phyloP scores from a whole-genome alignment of 768 basidiomycete species.

The Tricholoma terreum region DNA sequence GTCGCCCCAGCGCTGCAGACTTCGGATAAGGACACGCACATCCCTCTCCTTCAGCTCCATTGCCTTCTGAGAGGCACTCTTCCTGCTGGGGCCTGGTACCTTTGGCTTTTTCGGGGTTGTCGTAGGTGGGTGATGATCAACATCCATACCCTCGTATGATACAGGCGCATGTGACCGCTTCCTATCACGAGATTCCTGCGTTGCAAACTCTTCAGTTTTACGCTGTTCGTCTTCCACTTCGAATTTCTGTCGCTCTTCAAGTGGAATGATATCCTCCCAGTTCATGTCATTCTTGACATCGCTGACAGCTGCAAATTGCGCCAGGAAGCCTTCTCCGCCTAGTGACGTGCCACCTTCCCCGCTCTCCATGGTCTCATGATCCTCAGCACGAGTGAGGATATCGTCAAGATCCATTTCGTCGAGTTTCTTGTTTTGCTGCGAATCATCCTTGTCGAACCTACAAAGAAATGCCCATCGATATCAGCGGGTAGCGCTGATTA shows the following conservation, averaged over 20 bases:
- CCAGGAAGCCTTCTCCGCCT: constrained; percentile 96
- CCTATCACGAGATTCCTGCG: constrained; percentile 67
- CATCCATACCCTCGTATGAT: constrained; percentile 93
- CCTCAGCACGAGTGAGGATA: constrained; percentile 94
- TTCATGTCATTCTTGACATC: constrained; percentile 98
- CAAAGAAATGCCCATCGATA: background rate
- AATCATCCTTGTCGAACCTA: constrained; percentile 97
- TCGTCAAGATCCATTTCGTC: constrained; percentile 99
- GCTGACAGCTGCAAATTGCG: constrained; percentile 92
- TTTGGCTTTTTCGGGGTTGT: constrained; percentile 74
- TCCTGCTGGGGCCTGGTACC: constrained; percentile 68
- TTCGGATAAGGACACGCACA: constrained; percentile 90
- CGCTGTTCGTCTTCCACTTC: constrained; percentile 79
- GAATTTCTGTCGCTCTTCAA: constrained; percentile 82
- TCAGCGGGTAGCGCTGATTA: background rate
- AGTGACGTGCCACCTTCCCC: constrained; percentile 88
- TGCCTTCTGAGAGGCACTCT: constrained; percentile 90
- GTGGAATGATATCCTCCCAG: constrained; percentile 99
- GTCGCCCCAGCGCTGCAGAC: constrained; percentile 97
- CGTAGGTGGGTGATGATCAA: constrained; percentile 63
- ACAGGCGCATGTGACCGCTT: constrained; percentile 86
- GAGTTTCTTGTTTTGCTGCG: constrained; percentile 88
- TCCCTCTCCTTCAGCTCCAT: constrained; percentile 98
- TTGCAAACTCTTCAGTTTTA: constrained; percentile 66
- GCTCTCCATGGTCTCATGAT: constrained; percentile 88